Base-by-base conservation (phyloP, 352 stramenopile genomes). In the Phytophthora parvispora region DNA sequence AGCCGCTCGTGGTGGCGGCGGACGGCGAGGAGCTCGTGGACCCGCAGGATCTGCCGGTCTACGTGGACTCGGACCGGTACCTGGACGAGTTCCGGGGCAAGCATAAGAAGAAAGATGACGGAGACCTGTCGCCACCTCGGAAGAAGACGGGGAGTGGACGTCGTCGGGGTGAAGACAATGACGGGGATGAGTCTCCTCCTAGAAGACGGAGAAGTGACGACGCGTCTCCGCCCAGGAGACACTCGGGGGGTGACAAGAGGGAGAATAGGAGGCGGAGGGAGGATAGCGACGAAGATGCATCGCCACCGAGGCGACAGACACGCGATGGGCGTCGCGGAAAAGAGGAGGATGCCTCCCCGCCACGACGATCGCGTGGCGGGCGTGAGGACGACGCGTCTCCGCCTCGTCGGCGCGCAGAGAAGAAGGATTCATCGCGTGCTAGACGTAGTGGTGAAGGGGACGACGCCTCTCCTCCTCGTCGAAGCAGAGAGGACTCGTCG, bases 21-120 rank as follows among this genome's bases (percentile, higher is more conserved):
- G 81, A 87, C 32, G 79, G 75, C 15, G 75, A 84, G 9, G 81
- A 87, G 28, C 53, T 84, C 1, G 72, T 86, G 28, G 87, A 95
- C 40, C 74, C 78, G 25, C 80, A 90, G 38, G 83, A 92, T 74
- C 66, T 91, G 42, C 87, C 86, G 4, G 76, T 93, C 6, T 91
- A 92, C 64, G 84, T 90, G 36, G 89, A 94, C 56, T 85, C 87
- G 1, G 74, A 93, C 22, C 81, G 86, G 40, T 93, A 85, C 50
- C 47, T 91, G 38, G 76, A 83, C 20, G 77, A 91, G 28, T 72
- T 91, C 18, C 60, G 77, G 4, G 68, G 67, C 4, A 70, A 50
- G 51, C 20, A 45, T 32, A 62, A 67, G 24, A 67, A 77, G 12
- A 31, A 60, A 0, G 16, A 50, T 6, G n/a, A 80, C 13, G 63